Evolutionary conservation across 1,139 yeast species (phyloP), one percentile per base, ranked within the genome.

Genomic region (Zhuliangozyma blackwelliae): DNA sequence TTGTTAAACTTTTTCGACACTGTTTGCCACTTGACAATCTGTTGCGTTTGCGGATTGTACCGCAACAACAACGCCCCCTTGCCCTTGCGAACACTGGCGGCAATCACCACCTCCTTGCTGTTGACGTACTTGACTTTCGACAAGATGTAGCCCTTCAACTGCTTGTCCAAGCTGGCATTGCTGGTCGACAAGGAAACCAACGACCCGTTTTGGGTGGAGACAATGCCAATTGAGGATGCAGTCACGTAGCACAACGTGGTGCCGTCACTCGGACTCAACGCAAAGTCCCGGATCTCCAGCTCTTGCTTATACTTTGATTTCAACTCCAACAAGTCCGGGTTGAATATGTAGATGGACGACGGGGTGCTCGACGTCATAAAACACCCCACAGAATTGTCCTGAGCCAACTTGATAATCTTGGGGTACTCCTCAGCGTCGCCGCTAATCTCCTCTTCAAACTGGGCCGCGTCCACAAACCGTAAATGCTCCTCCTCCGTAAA

Each of bases 361-460:
- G 90, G 89, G 20, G 61, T 58, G 29, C 65, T 65, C 3, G 88
- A 79, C 20, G 87, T 78, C 51, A 83, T 80, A 39, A 81, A 65
- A 10, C 78, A 80, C 2, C 83, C 89, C 7, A 75, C 60, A 1
- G 74, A 52, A 22, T 75, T 77, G 53, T 80, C 78, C 19, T 65
- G 59, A 0, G 86, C 63, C 29, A 83, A 52, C 27, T 67, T 63
- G 10, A 81, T 68, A 26, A 74, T 57, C 51, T 82, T 82, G 29
- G 84, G 82, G 50, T 81, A 82, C 35, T 75, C 82, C 9, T 72
- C 75, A 46, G 63, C 50, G 48, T 64, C 65, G 11, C 51, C 51
- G 16, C 46, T 37, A 31, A 62, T 50, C 12, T 55, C 60, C 28
- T 59, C 65, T 35, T 69, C 75, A 50, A 69, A 65, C 50, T 77